Evolutionary conservation across 2,329 filamentous ascomycete genomes (phyloP).

Genomic region (Ophiostoma australiae): DNA sequence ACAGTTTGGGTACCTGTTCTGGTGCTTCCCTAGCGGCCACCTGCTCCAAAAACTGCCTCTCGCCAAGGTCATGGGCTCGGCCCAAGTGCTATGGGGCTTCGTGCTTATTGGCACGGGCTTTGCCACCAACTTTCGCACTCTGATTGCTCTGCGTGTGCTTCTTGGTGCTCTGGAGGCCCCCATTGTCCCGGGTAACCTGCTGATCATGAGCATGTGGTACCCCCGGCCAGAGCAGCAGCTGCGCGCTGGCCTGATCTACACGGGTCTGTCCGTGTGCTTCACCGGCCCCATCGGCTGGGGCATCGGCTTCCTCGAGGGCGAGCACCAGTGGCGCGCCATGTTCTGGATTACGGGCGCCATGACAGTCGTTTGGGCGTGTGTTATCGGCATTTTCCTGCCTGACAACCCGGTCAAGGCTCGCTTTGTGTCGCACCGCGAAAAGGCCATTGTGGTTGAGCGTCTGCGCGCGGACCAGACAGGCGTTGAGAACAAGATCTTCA

Average conservation of each 20-base stretch:
- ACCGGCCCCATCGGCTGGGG: slow-evolving; percentile 47
- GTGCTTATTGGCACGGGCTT: slow-evolving; percentile 48
- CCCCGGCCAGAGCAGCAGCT: slow-evolving; percentile 58
- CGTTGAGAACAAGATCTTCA: slow-evolving; percentile 34
- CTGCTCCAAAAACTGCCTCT: slow-evolving; percentile 35
- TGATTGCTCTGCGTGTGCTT: slow-evolving; percentile 53
- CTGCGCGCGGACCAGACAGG: slow-evolving; percentile 36
- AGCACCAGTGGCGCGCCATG: slow-evolving; percentile 61
- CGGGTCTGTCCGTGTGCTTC: slow-evolving; percentile 53
- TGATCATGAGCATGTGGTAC: slow-evolving; percentile 63
- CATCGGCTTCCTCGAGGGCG: slow-evolving; percentile 55
- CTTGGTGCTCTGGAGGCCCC: slow-evolving; percentile 61
- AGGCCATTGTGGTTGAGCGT: slow-evolving; percentile 33
- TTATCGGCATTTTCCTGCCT: slow-evolving; percentile 53
- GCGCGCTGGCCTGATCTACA: slow-evolving; percentile 54
- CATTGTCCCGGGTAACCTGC: slow-evolving; percentile 49
- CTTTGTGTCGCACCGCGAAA: slow-evolving; percentile 31
- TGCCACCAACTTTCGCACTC: slow-evolving; percentile 50
- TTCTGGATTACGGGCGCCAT: slow-evolving; percentile 60
- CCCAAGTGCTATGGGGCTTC: slow-evolving; percentile 54
- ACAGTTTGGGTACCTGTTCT: slow-evolving; percentile 42
- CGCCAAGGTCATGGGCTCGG: slow-evolving; percentile 38
- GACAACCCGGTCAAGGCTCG: slow-evolving; percentile 43
- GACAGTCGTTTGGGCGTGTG: slow-evolving; percentile 55
- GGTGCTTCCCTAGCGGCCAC: slow-evolving; percentile 33